phyloP scores from a whole-genome alignment of 2,329 filamentous ascomycete species.

The Colletotrichum endophyticum region DNA sequence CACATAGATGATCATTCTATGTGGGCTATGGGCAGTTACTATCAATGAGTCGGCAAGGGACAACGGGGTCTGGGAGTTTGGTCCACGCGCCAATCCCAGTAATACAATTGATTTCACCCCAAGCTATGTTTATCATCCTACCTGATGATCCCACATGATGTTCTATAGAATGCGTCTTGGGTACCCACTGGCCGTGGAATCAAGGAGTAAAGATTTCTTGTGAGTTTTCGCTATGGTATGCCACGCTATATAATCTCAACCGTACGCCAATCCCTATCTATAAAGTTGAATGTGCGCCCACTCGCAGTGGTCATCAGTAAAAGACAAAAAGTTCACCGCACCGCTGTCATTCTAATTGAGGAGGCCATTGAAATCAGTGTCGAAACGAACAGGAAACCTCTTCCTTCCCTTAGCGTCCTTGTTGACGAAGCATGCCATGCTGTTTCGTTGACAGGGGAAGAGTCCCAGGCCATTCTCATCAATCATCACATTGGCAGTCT shows the following conservation, averaged over 20 bases:
- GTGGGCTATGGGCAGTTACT: not conserved
- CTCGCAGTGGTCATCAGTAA: not conserved
- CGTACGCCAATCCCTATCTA: not conserved
- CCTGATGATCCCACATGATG: not conserved
- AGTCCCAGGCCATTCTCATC: not conserved
- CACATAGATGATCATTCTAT: not conserved
- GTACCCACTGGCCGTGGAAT: fast-evolving
- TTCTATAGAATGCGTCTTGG: fast-evolving
- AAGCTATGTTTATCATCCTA: not conserved
- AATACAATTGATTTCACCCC: not conserved
- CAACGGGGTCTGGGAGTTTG: fast-evolving
- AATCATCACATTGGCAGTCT: not conserved
- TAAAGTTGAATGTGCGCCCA: fast-evolving
- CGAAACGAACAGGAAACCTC: not conserved
- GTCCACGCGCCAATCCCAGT: fast-evolving
- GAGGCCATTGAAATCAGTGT: not conserved
- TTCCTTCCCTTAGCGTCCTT: conserved; percentile 7
- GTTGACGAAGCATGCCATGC: conserved; percentile 7
- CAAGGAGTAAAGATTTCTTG: not conserved
- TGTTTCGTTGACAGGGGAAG: not conserved
- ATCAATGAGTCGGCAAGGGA: not conserved
- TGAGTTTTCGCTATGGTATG: not conserved
- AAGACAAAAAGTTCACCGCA: not conserved
- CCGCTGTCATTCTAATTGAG: not conserved
- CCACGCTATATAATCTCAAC: not conserved